Evolutionary conservation across 495 filamentous ascomycete genomes (phyloP), one percentile per base, ranked within the genome.

Genomic region (Penicillium coffeae): DNA sequence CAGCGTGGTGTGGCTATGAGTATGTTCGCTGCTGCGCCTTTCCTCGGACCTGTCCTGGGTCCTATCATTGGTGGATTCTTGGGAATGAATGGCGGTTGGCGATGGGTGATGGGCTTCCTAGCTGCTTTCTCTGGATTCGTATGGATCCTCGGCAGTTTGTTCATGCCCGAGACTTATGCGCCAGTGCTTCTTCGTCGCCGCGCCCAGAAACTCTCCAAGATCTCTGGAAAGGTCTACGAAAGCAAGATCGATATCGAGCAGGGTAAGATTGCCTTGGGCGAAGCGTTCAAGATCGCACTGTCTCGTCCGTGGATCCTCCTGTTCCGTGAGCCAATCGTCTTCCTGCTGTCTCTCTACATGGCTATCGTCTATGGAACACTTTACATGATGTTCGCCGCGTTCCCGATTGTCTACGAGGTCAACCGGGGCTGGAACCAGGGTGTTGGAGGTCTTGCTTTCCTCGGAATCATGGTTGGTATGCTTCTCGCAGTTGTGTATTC

Each of bases 381-480:
- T 10, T 95, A 93, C 65, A 80, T 95, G 51, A 76, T 93, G 54
- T 95, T 96, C 67, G 83, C 89, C 21, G 88, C 88, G 18, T 77
- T 75, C 60, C 90, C 90, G 4, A 85, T 94, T 45, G 84, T 95
- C 43, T 95, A 88, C 67, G 72, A 80, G 20, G 60, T 80, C 20
- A 58, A 82, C 47, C 86, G 89, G 22, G 82, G 82, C 54, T 95
- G 90, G 90, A 77, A 75, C 32, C 74, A 83, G 33, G 83, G 86
- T 36, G 60, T 88, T 27, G 75, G 81, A 1, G 87, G 87, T n/a
- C 79, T 95, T 2, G 73, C 88, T 6, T 95, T 93, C 68, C 58
- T 84, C 3, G 88, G 89, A 21, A 90, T 96, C 45, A 88, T 88
- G 52, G 67, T 87, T 49, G 90, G 90, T 51, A 94, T 95, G 87